A percentile compares a stretch with the other conserved stretches of the same genome.
Evolutionary conservation across 176 grass and related monocot species (phyloP).

Genomic region (Otatea glauca): DNA sequence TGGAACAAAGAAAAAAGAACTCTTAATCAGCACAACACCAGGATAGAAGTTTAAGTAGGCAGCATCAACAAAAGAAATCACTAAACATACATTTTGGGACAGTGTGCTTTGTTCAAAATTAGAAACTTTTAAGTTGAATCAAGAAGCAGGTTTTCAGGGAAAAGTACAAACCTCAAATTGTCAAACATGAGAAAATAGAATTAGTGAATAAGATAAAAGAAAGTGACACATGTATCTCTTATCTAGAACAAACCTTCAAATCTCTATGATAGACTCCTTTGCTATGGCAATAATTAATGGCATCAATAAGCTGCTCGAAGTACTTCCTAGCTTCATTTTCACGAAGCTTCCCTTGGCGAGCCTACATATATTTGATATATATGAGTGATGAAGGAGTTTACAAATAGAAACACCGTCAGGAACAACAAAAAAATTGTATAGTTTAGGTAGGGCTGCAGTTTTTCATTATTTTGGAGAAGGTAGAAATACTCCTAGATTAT

Average conservation of each 20-base stretch:
- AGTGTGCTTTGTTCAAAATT: conserved; percentile 88
- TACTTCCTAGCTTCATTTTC: too few relatives aligned
- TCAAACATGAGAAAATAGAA: too few relatives aligned
- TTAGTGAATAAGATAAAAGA: background rate
- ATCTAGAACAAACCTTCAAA: conserved; percentile 78
- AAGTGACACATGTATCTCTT: background rate
- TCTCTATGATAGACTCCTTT: conserved; percentile 95
- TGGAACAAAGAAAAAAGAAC: conserved; percentile 39
- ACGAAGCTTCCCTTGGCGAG: conserved; percentile 66
- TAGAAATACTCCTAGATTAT: too few relatives aligned
- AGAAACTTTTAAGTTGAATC: conserved; percentile 82
- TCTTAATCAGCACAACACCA: conserved; percentile 29
- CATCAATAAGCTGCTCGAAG: conserved; percentile 89
- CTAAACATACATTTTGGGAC: conserved; percentile 66
- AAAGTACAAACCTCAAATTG: conserved; percentile 30
- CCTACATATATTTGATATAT: conserved; percentile 47
- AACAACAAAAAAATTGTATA: too few relatives aligned
- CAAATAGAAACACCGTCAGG: too few relatives aligned
- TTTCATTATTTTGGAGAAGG: too few relatives aligned
- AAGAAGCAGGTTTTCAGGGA: conserved; percentile 90
- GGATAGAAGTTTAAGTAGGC: too few relatives aligned
- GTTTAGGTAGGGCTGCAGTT: too few relatives aligned
- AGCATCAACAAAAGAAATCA: conserved; percentile 28
- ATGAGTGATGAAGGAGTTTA: too few relatives aligned
- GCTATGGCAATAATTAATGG: conserved; percentile 83